Conservation (phyloP, 2,329 filamentous ascomycete species). For the Claviceps cyperi region DNA sequence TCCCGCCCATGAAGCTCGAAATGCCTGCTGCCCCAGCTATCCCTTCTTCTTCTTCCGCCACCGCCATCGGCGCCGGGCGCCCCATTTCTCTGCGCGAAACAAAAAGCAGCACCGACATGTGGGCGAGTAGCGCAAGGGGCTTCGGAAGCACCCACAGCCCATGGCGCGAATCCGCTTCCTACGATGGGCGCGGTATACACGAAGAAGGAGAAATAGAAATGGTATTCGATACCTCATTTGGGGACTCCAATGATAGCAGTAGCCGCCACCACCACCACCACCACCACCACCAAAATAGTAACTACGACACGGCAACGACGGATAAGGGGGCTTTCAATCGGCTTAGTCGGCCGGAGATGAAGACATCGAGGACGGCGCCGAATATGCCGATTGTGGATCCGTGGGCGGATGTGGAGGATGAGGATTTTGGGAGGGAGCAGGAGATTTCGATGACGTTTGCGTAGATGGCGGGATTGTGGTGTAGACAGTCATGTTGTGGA, state of each 20-base stretch:
- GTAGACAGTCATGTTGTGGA: neutral
- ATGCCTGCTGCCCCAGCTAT: conserved; percentile 20
- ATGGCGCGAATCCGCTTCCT: conserved; percentile 11
- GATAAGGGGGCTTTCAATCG: conserved; percentile 14
- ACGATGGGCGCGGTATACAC: conserved; percentile 14
- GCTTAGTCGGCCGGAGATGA: conserved; percentile 13
- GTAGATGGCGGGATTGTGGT: conserved; percentile 19
- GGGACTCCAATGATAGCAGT: conserved; percentile 17
- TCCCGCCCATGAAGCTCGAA: conserved; percentile 79
- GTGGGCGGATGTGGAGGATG: conserved; percentile 56
- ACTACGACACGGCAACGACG: conserved; percentile 12
- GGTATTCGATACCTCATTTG: conserved; percentile 56
- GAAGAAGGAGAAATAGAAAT: conserved; percentile 44
- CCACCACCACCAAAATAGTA: neutral
- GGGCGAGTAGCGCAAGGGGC: conserved; percentile 10
- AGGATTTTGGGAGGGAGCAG: conserved; percentile 56
- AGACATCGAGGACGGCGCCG: conserved; percentile 34
- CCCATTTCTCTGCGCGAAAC: conserved; percentile 24
- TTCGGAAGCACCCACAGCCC: conserved; percentile 2
- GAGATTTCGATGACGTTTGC: conserved; percentile 76
- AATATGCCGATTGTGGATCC: conserved; percentile 41
- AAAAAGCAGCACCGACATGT: conserved; percentile 28
- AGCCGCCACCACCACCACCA: neutral
- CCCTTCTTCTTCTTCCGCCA: conserved; percentile 4
- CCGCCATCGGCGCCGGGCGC: conserved; percentile 10